A percentile compares a stretch with the other conserved stretches of the same genome.
Evolutionary conservation across 495 filamentous ascomycete species (phyloP).

Genomic region (Penicillium goetzii): DNA sequence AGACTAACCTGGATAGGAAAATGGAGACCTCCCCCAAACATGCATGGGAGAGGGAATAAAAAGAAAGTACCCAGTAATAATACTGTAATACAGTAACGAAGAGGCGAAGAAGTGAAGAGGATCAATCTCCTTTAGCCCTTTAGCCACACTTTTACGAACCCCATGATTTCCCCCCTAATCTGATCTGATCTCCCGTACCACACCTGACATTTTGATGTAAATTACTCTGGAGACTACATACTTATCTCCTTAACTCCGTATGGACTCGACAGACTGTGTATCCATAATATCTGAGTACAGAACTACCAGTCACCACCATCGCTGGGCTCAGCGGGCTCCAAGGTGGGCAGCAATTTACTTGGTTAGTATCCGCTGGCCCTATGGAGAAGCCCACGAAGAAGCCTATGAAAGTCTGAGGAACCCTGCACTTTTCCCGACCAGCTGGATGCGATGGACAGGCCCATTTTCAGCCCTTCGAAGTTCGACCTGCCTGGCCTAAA

Average conservation of each 20-base stretch:
- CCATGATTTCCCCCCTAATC: background rate
- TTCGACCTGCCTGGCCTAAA: background rate
- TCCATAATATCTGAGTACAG: background rate
- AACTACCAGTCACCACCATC: background rate
- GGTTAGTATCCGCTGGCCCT: background rate
- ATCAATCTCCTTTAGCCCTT: background rate
- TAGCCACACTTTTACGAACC: background rate
- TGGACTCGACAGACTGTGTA: background rate
- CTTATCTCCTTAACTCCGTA: background rate
- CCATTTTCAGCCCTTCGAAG: slow-evolving; percentile 12
- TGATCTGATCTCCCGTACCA: background rate
- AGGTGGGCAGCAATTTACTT: background rate
- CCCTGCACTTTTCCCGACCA: slow-evolving; percentile 2
- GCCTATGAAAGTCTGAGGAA: slow-evolving; percentile 1
- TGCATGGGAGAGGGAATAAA: background rate
- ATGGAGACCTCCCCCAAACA: slow-evolving; percentile 4
- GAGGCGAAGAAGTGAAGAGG: background rate
- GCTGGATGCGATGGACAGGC: background rate
- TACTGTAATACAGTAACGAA: background rate
- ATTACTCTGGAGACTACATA: background rate
- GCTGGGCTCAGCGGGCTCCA: background rate
- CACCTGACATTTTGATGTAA: too few relatives aligned
- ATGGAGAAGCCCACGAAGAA: background rate
- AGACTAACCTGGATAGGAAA: slow-evolving; percentile 13
- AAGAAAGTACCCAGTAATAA: background rate